Conservation (phyloP, 2,329 filamentous ascomycete species). For the Fusarium sp. region DNA sequence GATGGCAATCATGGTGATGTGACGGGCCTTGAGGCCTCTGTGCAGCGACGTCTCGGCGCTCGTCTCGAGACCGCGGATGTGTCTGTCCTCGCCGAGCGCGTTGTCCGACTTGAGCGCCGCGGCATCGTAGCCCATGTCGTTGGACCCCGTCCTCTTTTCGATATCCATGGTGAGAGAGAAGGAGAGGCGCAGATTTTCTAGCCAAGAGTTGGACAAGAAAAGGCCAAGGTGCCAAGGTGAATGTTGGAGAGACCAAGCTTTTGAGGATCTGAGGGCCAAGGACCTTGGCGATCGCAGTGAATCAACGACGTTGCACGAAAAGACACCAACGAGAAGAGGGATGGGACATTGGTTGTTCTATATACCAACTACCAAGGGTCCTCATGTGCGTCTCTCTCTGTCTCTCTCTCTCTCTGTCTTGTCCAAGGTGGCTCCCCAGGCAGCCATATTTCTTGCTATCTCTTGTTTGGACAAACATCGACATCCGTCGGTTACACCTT, state of each 20-base stretch:
- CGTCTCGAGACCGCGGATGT: conserved; percentile 60
- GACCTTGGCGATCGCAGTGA: conserved; percentile 12
- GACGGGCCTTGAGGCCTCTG: conserved; percentile 62
- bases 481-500: background rate
- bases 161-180: conserved; percentile 20
- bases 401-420: background rate
- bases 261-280: conserved; percentile 1
- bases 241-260: conserved; percentile 13
- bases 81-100: conserved; percentile 42
- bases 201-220: conserved; percentile 13
- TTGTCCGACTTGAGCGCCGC: conserved; percentile 9
- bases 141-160: conserved; percentile 18
- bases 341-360: conserved; percentile 15
- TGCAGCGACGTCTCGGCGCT: conserved; percentile 58
- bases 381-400: background rate
- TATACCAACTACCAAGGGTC: background rate
- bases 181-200: background rate
- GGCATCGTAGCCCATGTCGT: conserved; percentile 41
- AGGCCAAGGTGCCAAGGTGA: too few relatives aligned
- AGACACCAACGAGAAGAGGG: background rate
- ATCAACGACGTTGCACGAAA: conserved; percentile 19
- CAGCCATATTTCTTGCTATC: background rate
- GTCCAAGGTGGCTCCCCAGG: too few relatives aligned
- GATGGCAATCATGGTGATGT: conserved; percentile 72
- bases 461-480: background rate